Evolutionary conservation across 2,329 filamentous ascomycete species (phyloP).

Genomic region (Geosmithia flava): DNA sequence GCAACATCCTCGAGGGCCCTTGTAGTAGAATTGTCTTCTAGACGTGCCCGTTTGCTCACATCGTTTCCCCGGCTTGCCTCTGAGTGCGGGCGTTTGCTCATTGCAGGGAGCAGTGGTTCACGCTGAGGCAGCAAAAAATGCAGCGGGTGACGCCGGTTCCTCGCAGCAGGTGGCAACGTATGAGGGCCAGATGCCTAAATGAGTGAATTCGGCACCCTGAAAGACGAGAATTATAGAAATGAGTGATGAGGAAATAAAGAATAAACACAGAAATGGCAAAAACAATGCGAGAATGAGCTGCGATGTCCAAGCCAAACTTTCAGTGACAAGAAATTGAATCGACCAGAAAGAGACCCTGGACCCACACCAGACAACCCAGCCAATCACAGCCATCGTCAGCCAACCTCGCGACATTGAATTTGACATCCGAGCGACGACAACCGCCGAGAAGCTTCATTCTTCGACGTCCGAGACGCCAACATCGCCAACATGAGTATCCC

Average conservation of each 20-base stretch:
- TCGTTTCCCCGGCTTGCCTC: neutral
- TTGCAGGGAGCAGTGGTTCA: too few species aligned
- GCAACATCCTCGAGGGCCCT: neutral
- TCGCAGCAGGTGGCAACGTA: too few species aligned
- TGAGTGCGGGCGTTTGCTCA: neutral
- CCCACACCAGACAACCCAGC: neutral
- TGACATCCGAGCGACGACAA: conserved; percentile 11
- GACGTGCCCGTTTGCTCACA: neutral
- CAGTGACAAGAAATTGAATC: neutral
- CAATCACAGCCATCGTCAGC: neutral
- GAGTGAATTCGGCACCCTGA: too few species aligned
- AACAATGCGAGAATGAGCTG: neutral
- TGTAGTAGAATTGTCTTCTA: neutral
- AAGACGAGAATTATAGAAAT: too few species aligned
- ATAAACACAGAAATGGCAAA: neutral
- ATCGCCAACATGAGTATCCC: conserved; percentile 46
- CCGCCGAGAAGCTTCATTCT: conserved; percentile 6
- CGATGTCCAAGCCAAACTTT: neutral
- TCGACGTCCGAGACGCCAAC: conserved; percentile 6
- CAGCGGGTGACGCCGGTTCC: too few species aligned
- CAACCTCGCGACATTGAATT: conserved; percentile 9
- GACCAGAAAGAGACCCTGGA: neutral
- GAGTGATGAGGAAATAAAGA: neutral
- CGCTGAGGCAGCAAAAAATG: too few species aligned
- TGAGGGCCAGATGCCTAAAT: too few species aligned